A percentile compares a stretch with the other conserved stretches of the same genome.
These are phyloP conservation scores for Xylariales sp. DNA, from an alignment of 2,329 filamentous ascomycete species.

Conservation along the genomic window DNA sequence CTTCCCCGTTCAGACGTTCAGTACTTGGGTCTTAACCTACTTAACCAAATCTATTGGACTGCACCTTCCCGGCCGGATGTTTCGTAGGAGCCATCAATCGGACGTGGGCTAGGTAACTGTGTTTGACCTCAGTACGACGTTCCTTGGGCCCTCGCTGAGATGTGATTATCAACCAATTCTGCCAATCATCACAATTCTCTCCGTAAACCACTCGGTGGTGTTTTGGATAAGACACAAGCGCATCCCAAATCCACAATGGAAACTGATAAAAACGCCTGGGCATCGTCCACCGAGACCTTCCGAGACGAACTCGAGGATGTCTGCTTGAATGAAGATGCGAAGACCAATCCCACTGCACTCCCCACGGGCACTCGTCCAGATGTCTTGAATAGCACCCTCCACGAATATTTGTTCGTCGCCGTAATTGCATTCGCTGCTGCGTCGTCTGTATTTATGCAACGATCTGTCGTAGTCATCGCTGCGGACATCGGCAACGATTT, in stretches of 20 bases:
- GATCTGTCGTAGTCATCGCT: conserved; percentile 25
- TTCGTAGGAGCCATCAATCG: too few relatives aligned
- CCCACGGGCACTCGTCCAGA: conserved; percentile 22
- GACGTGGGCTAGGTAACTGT: too few relatives aligned
- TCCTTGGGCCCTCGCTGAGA: too few relatives aligned
- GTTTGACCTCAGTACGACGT: too few relatives aligned
- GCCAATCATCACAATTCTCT: too few relatives aligned
- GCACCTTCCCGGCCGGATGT: too few relatives aligned
- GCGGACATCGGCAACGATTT: conserved; percentile 21
- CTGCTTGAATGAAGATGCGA: conserved; percentile 23
- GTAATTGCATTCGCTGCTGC: conserved; percentile 26
- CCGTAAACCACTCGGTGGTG: too few relatives aligned
- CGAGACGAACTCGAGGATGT: conserved; percentile 26
- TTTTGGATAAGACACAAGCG: conserved; percentile 2
- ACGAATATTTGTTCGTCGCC: conserved; percentile 25
- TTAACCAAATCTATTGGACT: too few relatives aligned
- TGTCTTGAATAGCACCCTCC: conserved; percentile 20
- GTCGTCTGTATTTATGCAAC: conserved; percentile 27
- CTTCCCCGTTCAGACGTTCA: too few relatives aligned
- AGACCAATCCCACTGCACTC: conserved; percentile 13
- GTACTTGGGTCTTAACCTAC: too few relatives aligned
- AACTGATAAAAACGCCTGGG: too few relatives aligned
- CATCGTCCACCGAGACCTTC: conserved; percentile 6
- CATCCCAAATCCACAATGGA: conserved; percentile 3
- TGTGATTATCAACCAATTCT: too few relatives aligned